Evolutionary conservation across 495 filamentous ascomycete species (phyloP), one percentile per base, ranked within the genome.

Genomic region (Penicillium dipodomyicola): DNA sequence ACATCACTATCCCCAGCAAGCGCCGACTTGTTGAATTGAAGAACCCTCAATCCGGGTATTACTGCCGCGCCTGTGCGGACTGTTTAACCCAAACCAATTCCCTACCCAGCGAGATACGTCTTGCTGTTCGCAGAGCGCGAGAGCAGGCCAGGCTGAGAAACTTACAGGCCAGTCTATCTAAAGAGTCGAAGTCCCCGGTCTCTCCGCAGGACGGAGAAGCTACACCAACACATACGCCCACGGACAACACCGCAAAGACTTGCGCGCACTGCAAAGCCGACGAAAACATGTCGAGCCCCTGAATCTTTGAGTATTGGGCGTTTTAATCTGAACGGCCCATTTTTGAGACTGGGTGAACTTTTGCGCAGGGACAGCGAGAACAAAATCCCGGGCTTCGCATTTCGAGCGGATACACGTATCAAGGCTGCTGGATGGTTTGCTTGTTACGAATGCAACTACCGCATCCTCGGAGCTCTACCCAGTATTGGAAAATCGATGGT

Each of bases 21-120:
- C 52, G 52, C 11, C 30, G 22, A 29, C 52, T 54, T 5, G 52
- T 54, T 8, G 42, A 54, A 5, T 3, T 43, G 2, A 46, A 46
- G 22, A 46, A 54, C 9, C n/a, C 43, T 10, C 19, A 30, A 19
- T 27, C 52, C 23, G 42, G 52, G 4, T 54, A 47, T 35, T 54
- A 54, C 30, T 54, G 52, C 20, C 52, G 52, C 20, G 20, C 42
- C 15, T 54, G 52, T 39, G 42, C 30, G 19, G 52, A 37, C 14
- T 39, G 32, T 20, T 12, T 46, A 17, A 10, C 12, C 4, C 32
- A 54, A 19, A 46, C 50, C 12, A 17, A 44, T 12, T 14, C 15
- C 12, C 15, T 54, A 22, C 52, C 52, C 1, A 44, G 42, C 19
- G 52, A 46, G 1, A 20, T 35, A 10, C 19, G 20, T 4, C 30